Percentiles rank a stretch among this genome's conserved stretches.
These are phyloP conservation scores for Xylaria telfairii DNA, from an alignment of 495 filamentous ascomycete genomes.

Conservation along the genomic window DNA sequence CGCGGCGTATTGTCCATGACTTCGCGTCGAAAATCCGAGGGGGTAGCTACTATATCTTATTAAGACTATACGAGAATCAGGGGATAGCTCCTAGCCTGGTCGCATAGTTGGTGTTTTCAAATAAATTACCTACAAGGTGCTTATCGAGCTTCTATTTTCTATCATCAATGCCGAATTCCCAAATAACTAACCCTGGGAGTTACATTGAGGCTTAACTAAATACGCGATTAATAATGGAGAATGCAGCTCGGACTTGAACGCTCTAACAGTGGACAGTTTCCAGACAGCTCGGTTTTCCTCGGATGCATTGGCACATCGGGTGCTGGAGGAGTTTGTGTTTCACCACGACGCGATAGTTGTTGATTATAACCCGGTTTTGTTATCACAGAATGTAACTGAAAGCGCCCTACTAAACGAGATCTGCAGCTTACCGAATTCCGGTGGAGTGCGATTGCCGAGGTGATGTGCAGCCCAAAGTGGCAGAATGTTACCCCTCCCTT, in stretches of 20 bases:
- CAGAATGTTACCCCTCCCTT: conserved; percentile 1
- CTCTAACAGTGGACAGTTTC: neutral
- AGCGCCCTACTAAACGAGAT: conserved; percentile 6
- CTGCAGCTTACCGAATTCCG: conserved; percentile 7
- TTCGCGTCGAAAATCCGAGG: neutral
- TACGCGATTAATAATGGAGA: neutral
- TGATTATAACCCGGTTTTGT: neutral
- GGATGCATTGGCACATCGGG: too few relatives aligned
- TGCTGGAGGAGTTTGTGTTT: neutral
- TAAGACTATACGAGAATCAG: neutral
- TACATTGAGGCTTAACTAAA: neutral
- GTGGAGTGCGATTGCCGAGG: conserved; percentile 16
- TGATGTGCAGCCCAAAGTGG: neutral
- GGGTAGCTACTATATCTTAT: neutral
- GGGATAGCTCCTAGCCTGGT: neutral
- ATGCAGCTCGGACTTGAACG: neutral
- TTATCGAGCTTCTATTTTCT: neutral
- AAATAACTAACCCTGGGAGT: neutral
- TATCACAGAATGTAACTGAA: neutral
- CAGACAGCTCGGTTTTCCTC: neutral
- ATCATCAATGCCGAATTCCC: neutral
- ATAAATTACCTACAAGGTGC: neutral
- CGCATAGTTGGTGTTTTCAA: neutral
- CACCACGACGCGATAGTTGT: neutral
- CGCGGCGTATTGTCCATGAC: neutral